Evolutionary conservation across 2,329 filamentous ascomycete genomes (phyloP), one percentile per base, ranked within the genome.

Genomic region (Aspergillus sp.): DNA sequence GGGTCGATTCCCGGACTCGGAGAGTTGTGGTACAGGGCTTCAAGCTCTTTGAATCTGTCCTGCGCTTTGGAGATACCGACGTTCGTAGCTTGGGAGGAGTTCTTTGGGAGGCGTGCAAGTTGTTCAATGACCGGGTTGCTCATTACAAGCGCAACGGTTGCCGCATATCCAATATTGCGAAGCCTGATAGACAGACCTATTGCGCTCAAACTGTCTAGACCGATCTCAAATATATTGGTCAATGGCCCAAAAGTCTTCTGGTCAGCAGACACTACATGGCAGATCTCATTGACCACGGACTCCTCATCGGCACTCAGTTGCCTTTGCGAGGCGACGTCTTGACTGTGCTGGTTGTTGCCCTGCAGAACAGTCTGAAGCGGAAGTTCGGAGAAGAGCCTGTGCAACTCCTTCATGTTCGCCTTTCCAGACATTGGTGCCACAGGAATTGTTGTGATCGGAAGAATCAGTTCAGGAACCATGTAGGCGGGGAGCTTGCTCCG

Each of bases 141-240:
- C 66, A 79, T 66, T 17, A 79, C 66, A n/a, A 64, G 67, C n/a
- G 74, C 70, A 7, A 79, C 74, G 17, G 69, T 71, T 25, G 70
- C 69, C 15, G 70, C 66, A 23, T 75, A 78, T 1, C 76, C 77
- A 5, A 72, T 65, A 38, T 71, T 72, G 31, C 68, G 68, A 8
- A 79, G 65, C 49, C 69, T 72, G 45, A 76, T 69, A 1, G 74
- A 73, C n/a, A 79, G 63, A 30, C 71, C 72, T 30, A 79, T 77
- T 15, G 72, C 74, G 47, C 69, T 74, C 6, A 79, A 64, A 63
- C 76, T 79, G 62, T 79, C 77, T 34, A 79, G 58, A 0, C 76
- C 77, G 17, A 79, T 66, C 54, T 75, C 71, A 48, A 79, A 79
- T 15, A 79, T 71, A 17, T 73, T 76, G 2, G 72, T 75, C 57